These are phyloP conservation scores for Pseudofabraea citricarpa DNA, from an alignment of 2,329 filamentous ascomycete genomes.

Conservation along the genomic window DNA sequence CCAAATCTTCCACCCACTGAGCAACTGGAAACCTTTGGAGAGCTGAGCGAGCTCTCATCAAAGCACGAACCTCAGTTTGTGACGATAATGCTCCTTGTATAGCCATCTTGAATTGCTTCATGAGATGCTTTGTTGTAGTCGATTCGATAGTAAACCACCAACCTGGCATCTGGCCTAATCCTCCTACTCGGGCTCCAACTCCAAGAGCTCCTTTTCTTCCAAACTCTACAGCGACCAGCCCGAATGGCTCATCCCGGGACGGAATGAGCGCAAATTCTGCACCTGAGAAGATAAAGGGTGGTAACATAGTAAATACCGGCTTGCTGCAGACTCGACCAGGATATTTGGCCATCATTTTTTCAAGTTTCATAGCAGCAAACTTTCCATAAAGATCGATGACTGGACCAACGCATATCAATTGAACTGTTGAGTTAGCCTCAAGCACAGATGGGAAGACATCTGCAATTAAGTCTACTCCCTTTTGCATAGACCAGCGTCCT, in stretches of 20 bases:
- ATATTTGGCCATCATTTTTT: slow-evolving; percentile 60
- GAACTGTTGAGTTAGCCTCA: slow-evolving; percentile 53
- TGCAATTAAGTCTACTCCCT: slow-evolving; percentile 63
- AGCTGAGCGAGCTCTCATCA: slow-evolving; percentile 61
- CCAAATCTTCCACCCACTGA: slow-evolving; percentile 61
- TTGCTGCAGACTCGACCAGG: slow-evolving; percentile 63
- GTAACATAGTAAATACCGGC: slow-evolving; percentile 62
- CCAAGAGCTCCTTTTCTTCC: slow-evolving; percentile 64
- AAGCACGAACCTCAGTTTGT: slow-evolving; percentile 47
- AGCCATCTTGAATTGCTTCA: slow-evolving; percentile 60
- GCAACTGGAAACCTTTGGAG: slow-evolving; percentile 64
- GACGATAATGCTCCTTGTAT: slow-evolving; percentile 58
- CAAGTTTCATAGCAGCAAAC: slow-evolving; percentile 61
- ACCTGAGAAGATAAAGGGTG: slow-evolving; percentile 63
- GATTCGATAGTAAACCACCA: slow-evolving; percentile 69
- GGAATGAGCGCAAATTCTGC: slow-evolving; percentile 66
- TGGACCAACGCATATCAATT: slow-evolving; percentile 59
- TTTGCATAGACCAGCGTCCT: slow-evolving; percentile 65
- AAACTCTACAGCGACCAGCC: slow-evolving; percentile 64
- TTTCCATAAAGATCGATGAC: slow-evolving; percentile 65
- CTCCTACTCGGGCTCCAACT: slow-evolving; percentile 61
- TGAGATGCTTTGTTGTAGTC: slow-evolving; percentile 55
- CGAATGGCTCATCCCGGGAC: slow-evolving; percentile 65
- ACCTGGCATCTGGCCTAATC: slow-evolving; percentile 65
- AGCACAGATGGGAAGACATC: slow-evolving; percentile 61